A percentile compares a stretch with the other conserved stretches of the same genome.
Conservation (phyloP, 805 yeast species). For the Peterozyma xylosa region DNA sequence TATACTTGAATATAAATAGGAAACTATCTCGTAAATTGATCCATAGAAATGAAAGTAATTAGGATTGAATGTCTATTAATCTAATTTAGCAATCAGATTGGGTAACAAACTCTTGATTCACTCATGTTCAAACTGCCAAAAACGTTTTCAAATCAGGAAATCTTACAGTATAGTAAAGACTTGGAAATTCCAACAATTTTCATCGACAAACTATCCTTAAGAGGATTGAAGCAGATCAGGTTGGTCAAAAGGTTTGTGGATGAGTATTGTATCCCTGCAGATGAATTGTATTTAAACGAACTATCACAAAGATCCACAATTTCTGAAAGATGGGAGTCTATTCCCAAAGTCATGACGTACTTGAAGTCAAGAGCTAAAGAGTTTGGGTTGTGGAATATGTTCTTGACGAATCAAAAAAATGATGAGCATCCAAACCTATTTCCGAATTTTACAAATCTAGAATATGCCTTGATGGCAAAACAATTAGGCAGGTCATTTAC, state of each 20-base stretch:
- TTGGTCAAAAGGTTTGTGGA: constrained; percentile 44
- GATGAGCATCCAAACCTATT: constrained; percentile 15
- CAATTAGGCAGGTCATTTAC: constrained; percentile 46
- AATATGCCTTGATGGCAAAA: constrained; percentile 60
- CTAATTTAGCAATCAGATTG: too few relatives aligned
- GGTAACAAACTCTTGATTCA: too few relatives aligned
- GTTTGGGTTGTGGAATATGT: constrained; percentile 56
- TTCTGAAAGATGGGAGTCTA: constrained; percentile 33
- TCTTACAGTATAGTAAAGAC: constrained; percentile 1
- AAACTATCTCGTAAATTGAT: too few relatives aligned
- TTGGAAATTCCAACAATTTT: constrained; percentile 2
- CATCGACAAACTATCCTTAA: constrained; percentile 19
- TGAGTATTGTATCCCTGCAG: constrained; percentile 51
- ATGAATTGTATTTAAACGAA: constrained; percentile 32
- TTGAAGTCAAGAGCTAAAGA: constrained; percentile 44
- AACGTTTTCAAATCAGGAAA: neutral
- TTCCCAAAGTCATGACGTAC: constrained; percentile 41
- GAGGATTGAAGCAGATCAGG: constrained; percentile 24
- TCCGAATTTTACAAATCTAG: constrained; percentile 53
- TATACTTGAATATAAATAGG: too few relatives aligned
- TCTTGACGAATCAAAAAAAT: constrained; percentile 36
- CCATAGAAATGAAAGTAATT: too few relatives aligned
- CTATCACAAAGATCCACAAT: constrained; percentile 27
- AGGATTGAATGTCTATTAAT: too few relatives aligned
- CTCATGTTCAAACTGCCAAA: too few relatives aligned